Conservation (phyloP, 2,329 filamentous ascomycete genomes). For the Bipolaris cookei region DNA sequence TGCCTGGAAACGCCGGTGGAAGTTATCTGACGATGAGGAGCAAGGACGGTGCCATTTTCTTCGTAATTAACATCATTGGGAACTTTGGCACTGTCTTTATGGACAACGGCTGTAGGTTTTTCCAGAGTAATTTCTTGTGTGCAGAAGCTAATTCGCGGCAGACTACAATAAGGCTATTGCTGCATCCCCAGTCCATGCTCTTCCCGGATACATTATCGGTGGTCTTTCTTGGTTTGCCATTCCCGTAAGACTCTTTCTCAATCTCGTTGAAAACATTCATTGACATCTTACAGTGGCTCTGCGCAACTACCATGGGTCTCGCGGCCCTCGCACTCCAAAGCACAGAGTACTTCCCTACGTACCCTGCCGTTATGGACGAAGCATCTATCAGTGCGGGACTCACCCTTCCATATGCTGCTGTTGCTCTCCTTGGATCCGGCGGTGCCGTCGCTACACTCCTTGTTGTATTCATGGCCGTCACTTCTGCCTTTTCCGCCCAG, state of each 20-base stretch:
- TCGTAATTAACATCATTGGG: conserved; percentile 86
- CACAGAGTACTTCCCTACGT: conserved; percentile 53
- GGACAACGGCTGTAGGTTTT: conserved; percentile 71
- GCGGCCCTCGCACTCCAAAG: conserved; percentile 52
- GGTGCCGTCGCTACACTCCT: conserved; percentile 44
- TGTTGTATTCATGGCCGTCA: conserved; percentile 58
- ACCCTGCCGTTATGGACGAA: conserved; percentile 41
- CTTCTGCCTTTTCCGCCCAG: conserved; percentile 53
- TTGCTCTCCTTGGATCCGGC: conserved; percentile 41
- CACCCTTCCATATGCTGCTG: conserved; percentile 41
- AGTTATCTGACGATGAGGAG: conserved; percentile 90
- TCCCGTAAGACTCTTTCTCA: conserved; percentile 33
- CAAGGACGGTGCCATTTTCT: conserved; percentile 82
- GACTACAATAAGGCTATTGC: conserved; percentile 89
- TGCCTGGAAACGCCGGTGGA: conserved; percentile 75
- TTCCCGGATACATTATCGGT: conserved; percentile 68
- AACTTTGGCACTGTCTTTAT: conserved; percentile 85
- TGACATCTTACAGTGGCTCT: conserved; percentile 43
- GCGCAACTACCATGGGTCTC: conserved; percentile 56
- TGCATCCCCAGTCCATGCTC: conserved; percentile 80
- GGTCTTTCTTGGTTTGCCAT: conserved; percentile 57
- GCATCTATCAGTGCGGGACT: conserved; percentile 38
- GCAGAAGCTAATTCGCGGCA: conserved; percentile 10
- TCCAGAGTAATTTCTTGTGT: background rate
- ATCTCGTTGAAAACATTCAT: background rate